phyloP scores from a whole-genome alignment of 2,329 filamentous ascomycete species.

The Boeremia lycopersici region DNA sequence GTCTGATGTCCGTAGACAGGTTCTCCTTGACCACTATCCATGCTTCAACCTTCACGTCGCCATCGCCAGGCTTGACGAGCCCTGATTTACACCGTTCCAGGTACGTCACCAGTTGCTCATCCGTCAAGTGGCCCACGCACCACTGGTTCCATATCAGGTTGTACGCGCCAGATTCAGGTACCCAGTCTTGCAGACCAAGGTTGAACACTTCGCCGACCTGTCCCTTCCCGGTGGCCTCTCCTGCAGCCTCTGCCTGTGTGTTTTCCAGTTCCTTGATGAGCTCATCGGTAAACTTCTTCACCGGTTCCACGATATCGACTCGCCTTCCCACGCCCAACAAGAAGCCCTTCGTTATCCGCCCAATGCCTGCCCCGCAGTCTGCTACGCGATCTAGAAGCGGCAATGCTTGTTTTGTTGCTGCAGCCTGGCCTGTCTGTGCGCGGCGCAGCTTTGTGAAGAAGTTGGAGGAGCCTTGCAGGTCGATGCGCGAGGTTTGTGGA shows the following conservation, averaged over 20 bases:
- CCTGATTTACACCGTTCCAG: slow-evolving; percentile 64
- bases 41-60: slow-evolving; percentile 48
- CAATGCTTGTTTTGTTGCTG: slow-evolving; percentile 28
- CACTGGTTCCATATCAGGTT: slow-evolving; percentile 90
- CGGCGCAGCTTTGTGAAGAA: slow-evolving; percentile 69
- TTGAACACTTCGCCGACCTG: slow-evolving; percentile 71
- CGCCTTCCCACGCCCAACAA: slow-evolving; percentile 71
- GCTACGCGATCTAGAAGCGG: slow-evolving; percentile 52
- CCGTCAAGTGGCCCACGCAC: slow-evolving; percentile 84
- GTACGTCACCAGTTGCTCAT: slow-evolving; percentile 72
- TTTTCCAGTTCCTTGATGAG: slow-evolving; percentile 49
- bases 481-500: slow-evolving; percentile 70
- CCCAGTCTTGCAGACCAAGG: slow-evolving; percentile 76
- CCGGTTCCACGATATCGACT: slow-evolving; percentile 85
- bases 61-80: slow-evolving; percentile 46
- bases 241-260: slow-evolving; percentile 30
- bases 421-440: slow-evolving; percentile 38
- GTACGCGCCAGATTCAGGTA: slow-evolving; percentile 59
- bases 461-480: slow-evolving; percentile 71
- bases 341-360: slow-evolving; percentile 78
- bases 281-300: slow-evolving; percentile 76
- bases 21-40: slow-evolving; percentile 85
- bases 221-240: slow-evolving; percentile 40
- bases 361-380: slow-evolving; percentile 75
- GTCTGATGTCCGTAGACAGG: slow-evolving; percentile 59